These are phyloP conservation scores for Artemisia argyi DNA, from an alignment of 129 eudicot species.

Conservation along the genomic window DNA sequence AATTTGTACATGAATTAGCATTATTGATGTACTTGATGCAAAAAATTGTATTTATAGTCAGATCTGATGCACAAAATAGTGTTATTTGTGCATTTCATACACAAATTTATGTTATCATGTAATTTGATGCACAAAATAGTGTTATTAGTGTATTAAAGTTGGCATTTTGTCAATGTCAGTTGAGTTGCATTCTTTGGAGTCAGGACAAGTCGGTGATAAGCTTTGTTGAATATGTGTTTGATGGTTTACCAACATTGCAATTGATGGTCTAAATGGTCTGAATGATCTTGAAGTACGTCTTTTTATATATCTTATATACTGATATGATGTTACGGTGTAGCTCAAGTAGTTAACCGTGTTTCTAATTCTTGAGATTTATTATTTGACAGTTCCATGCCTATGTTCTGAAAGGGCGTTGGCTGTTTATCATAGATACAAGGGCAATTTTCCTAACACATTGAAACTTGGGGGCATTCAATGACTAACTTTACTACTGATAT, in stretches of 20 bases:
- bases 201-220: constrained; percentile 4
- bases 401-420: constrained; percentile 64
- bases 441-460: constrained; percentile 62
- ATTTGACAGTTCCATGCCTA: constrained; percentile 71
- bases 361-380: constrained; percentile 51
- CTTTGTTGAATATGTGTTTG: constrained; percentile 10
- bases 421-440: constrained; percentile 69
- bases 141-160: background rate
- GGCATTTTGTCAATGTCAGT: background rate
- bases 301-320: constrained; percentile 5
- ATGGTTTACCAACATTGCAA: constrained; percentile 29
- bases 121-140: background rate
- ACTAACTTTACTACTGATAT: constrained; percentile 54
- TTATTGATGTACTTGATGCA: no score
- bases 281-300: constrained; percentile 68
- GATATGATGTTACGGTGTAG: background rate
- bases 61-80: no score
- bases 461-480: constrained; percentile 56
- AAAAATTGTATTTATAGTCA: no score
- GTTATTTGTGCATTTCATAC: no score
- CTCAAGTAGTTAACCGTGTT: background rate
- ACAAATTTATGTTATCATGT: no score
- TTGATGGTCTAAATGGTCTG: constrained; percentile 45
- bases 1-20: no score
- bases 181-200: background rate